These are phyloP conservation scores for Macrophomina pseudophaseolina DNA, from an alignment of 2,329 filamentous ascomycete species.

Conservation along the genomic window DNA sequence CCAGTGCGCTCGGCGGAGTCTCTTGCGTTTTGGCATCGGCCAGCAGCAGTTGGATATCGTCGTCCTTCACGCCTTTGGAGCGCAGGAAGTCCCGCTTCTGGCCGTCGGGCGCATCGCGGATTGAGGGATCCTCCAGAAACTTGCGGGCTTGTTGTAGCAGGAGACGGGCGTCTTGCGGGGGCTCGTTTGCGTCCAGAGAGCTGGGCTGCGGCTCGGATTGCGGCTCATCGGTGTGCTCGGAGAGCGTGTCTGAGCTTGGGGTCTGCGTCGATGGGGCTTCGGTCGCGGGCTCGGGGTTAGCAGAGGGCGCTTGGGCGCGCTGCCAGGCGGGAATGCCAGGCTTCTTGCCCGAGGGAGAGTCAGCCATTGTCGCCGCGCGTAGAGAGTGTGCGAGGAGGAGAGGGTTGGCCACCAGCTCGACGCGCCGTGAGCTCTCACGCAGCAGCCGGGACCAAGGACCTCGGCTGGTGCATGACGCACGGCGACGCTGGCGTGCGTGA, in stretches of 20 bases:
- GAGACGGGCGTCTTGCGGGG: neutral
- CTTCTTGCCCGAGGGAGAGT: conserved; percentile 12
- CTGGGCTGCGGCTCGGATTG: conserved; percentile 28
- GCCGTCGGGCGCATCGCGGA: conserved; percentile 70
- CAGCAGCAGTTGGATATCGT: conserved; percentile 73
- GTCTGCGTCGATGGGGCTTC: conserved; percentile 5
- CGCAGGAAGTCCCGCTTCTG: conserved; percentile 78
- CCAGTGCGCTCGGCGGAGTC: neutral
- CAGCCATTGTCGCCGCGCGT: conserved; percentile 5
- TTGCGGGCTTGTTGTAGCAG: conserved; percentile 69
- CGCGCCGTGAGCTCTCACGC: conserved; percentile 1
- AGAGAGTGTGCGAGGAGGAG: neutral
- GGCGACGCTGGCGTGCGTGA: neutral
- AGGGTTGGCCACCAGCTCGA: neutral
- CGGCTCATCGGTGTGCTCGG: conserved; percentile 30
- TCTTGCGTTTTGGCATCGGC: conserved; percentile 35
- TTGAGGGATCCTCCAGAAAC: conserved; percentile 77
- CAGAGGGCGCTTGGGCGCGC: conserved; percentile 32
- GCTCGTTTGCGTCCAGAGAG: conserved; percentile 27
- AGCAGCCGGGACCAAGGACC: conserved; percentile 3
- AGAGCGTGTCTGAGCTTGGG: conserved; percentile 28
- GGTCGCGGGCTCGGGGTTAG: conserved; percentile 24
- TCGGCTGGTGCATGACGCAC: conserved; percentile 19
- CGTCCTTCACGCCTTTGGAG: conserved; percentile 72
- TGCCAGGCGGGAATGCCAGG: conserved; percentile 41